phyloP scores from a whole-genome alignment of 2,329 filamentous ascomycete species.

The Fusarium metavorans region DNA sequence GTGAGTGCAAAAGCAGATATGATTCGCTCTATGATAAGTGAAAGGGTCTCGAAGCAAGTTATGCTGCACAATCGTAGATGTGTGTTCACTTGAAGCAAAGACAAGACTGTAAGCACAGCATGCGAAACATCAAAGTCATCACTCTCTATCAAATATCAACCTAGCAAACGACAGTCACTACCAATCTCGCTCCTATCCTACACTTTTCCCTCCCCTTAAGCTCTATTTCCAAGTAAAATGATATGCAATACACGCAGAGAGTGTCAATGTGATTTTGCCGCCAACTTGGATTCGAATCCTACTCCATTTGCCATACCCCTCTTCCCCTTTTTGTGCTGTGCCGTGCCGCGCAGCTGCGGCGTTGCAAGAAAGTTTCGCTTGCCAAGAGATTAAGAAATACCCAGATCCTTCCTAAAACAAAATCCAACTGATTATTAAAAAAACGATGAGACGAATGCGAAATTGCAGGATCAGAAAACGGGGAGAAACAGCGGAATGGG shows the following conservation, averaged over 20 bases:
- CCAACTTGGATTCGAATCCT: conserved; percentile 23
- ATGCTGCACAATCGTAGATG: not conserved
- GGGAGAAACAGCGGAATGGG: conserved; percentile 2
- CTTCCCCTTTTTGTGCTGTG: conserved; percentile 16
- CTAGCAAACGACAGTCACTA: conserved; percentile 16
- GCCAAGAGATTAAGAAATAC: conserved; percentile 17
- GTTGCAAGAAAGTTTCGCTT: conserved; percentile 9
- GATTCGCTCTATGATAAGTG: not conserved
- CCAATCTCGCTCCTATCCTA: conserved; percentile 22
- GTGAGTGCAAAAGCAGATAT: not conserved
- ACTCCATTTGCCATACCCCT: conserved; percentile 8
- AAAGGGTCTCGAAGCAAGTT: not conserved
- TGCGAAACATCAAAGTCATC: conserved; percentile 32
- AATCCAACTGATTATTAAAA: not conserved
- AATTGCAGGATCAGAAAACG: not conserved
- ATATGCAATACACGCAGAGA: conserved; percentile 27
- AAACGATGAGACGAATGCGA: not conserved
- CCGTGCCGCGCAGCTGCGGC: not conserved
- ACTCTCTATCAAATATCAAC: conserved; percentile 37
- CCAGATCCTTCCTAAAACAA: not conserved
- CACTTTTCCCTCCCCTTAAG: conserved; percentile 18
- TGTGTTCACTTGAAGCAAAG: not conserved
- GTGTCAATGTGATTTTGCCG: conserved; percentile 21
- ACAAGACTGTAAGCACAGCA: not conserved
- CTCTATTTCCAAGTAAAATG: conserved; percentile 32